Evolutionary conservation across 2,329 filamentous ascomycete genomes (phyloP).

Genomic region (Penicillium sp.): DNA sequence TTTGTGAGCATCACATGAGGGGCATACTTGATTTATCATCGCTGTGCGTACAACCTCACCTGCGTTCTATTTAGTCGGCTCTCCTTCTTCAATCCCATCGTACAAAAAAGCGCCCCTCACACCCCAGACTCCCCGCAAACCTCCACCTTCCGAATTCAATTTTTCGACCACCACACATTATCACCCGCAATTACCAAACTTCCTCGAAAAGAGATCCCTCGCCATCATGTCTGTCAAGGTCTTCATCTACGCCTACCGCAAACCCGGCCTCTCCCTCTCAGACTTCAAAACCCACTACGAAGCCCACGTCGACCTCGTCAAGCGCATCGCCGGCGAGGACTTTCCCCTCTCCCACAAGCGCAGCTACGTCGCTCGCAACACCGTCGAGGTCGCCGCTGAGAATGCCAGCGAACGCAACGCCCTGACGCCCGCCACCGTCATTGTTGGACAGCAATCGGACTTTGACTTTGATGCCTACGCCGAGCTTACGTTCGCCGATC

Average conservation of each 20-base stretch:
- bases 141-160: neutral
- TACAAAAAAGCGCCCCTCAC: neutral
- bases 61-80: neutral
- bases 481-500: slow-evolving; percentile 23
- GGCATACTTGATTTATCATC: neutral
- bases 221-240: slow-evolving; percentile 9
- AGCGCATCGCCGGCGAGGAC: slow-evolving; percentile 18
- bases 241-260: slow-evolving; percentile 23
- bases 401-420: slow-evolving; percentile 18
- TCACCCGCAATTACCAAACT: neutral
- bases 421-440: slow-evolving; percentile 19
- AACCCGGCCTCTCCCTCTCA: slow-evolving; percentile 22
- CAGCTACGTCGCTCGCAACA: slow-evolving; percentile 21
- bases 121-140: neutral
- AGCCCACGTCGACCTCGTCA: slow-evolving; percentile 22
- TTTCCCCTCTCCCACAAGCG: slow-evolving; percentile 26
- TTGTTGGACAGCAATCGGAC: slow-evolving; percentile 22
- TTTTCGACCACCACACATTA: neutral
- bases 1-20: neutral
- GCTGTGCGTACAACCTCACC: neutral
- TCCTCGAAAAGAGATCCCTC: neutral
- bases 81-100: neutral
- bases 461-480: slow-evolving; percentile 26
- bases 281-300: slow-evolving; percentile 28
- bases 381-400: slow-evolving; percentile 7